Evolutionary conservation across 768 basidiomycete species (phyloP), one percentile per base, ranked within the genome.

Genomic region (Trametes cubensis): DNA sequence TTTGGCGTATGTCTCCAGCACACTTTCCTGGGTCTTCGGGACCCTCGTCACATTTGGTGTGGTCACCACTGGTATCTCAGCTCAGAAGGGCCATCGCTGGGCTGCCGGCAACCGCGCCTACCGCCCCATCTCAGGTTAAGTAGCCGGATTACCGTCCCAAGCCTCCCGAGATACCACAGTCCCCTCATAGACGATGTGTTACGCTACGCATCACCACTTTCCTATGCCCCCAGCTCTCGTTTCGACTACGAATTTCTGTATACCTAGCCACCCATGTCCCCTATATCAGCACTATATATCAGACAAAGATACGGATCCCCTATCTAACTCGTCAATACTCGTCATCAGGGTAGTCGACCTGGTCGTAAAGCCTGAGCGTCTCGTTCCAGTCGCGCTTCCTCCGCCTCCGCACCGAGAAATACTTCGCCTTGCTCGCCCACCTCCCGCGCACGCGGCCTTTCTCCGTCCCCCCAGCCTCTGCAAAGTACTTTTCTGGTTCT

Each of bases 321-420:
- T n/a, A n/a, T n/a, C 10, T 10, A n/a, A 25, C 25, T 46, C n/a
- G 34, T 58, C 62, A 70, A n/a, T 68, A 67, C 4, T 79, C 78
- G 26, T 87, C 86, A 15, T 82, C 81, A 0, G 90, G 90, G 69
- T 91, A 94, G 72, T 93, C 92, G 18, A 91, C 87, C 63, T 89
- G 81, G 66, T 94, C 92, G 65, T 92, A 93, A 57, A 92, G 74
- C 49, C 91, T 79, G 48, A 94, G 74, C 5, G 88, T 92, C 75
- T 94, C 92, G 67, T 92, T 92, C 92, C 93, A 94, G 68, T 94
- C 93, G 65, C 91, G 82, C 74, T 94, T 94, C 65, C 92, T 78
- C 68, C 92, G 76, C 63, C 92, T 77, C 60, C 81, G 83, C 59
- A 94, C 78, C 20, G 92, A 94, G 70, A 94, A 94, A 69, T 94